A percentile compares a stretch with the other conserved stretches of the same genome.
These are phyloP conservation scores for Leishmania aethiopica DNA, from an alignment of 208 protist genomes.

Conservation along the genomic window DNA sequence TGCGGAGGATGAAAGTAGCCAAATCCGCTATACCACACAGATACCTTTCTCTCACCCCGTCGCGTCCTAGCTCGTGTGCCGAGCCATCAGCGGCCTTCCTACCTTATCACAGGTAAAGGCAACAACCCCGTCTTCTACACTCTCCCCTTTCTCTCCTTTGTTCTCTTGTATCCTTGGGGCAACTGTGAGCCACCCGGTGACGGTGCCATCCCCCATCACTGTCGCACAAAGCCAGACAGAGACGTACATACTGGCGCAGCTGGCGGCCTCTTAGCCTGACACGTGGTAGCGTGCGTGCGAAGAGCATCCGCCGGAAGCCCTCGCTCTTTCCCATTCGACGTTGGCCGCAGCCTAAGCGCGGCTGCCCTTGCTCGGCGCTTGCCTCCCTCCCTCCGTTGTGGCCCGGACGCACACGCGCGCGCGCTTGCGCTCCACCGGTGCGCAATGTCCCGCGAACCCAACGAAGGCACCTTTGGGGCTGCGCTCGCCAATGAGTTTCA, in stretches of 20 bases:
- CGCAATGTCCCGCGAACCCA: constrained; percentile 4
- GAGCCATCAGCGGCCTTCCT: background rate
- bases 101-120: background rate
- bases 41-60: background rate
- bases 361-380: background rate
- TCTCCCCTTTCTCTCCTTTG: background rate
- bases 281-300: background rate
- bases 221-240: background rate
- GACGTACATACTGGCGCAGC: background rate
- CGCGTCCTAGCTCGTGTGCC: background rate
- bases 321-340: background rate
- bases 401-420: background rate
- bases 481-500: constrained; percentile 81
- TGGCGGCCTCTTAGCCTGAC: background rate
- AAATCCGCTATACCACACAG: background rate
- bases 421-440: background rate
- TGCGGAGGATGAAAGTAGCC: background rate
- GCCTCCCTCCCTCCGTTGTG: background rate
- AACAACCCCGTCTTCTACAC: background rate
- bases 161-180: background rate
- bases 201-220: background rate
- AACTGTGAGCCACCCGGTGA: background rate
- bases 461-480: constrained; percentile 37
- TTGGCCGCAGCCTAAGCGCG: background rate
- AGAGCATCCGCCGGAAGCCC: background rate